phyloP scores from a whole-genome alignment of 768 basidiomycete species.

The Lentinus brumalis region DNA sequence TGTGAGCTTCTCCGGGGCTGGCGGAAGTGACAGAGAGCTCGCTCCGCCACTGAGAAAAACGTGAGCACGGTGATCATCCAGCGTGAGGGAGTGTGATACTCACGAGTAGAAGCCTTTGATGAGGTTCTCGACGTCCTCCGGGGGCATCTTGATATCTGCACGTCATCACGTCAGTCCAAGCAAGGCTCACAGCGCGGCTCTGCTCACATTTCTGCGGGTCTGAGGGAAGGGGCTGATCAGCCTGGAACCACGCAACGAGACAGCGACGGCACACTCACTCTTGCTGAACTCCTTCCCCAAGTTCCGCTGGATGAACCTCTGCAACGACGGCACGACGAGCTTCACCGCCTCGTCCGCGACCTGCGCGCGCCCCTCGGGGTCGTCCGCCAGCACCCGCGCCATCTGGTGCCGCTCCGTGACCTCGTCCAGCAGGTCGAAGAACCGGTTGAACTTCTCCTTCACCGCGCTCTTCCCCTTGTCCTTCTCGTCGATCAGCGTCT shows the following conservation, averaged over 20 bases:
- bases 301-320: conserved; percentile 74
- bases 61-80: not conserved
- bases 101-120: conserved; percentile 60
- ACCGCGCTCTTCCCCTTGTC: conserved; percentile 57
- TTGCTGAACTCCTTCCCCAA: conserved; percentile 84
- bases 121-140: conserved; percentile 73
- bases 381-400: conserved; percentile 71
- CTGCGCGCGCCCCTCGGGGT: conserved; percentile 56
- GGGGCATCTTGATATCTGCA: conserved; percentile 75
- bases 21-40: conserved; percentile 11
- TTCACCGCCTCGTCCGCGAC: conserved; percentile 76
- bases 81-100: not conserved
- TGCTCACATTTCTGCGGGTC: conserved; percentile 72
- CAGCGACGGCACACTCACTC: conserved; percentile 48
- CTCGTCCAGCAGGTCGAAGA: conserved; percentile 82
- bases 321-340: conserved; percentile 73
- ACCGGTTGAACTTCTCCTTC: conserved; percentile 83
- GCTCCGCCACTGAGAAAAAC: conserved; percentile 12
- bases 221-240: conserved; percentile 27
- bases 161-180: not conserved
- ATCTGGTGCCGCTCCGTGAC: conserved; percentile 73
- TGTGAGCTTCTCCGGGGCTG: conserved; percentile 25
- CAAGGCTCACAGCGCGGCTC: not conserved
- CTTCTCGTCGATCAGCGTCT: conserved; percentile 52
- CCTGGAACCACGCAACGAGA: not conserved